Conservation (phyloP, 257 asterid genomes). For the Plantago major region DNA sequence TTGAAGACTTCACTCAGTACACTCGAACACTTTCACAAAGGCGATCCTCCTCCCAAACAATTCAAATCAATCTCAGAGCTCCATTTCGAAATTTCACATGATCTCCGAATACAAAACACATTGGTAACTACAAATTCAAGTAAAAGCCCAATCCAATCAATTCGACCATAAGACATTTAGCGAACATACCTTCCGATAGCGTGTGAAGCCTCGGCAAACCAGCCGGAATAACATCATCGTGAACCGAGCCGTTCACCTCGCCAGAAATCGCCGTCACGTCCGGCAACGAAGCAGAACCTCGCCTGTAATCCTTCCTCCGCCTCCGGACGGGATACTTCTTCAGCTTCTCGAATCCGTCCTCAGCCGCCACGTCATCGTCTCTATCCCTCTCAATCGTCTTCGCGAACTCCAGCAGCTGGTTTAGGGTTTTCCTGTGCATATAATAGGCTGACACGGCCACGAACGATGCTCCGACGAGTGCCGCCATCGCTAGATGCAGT, state of each 20-base stretch:
- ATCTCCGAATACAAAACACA: neutral
- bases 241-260: slow-evolving; percentile 32
- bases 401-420: slow-evolving; percentile 55
- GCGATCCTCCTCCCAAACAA: neutral
- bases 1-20: neutral
- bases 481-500: slow-evolving; percentile 64
- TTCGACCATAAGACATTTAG: neutral
- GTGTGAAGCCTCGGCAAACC: slow-evolving; percentile 61
- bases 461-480: slow-evolving; percentile 59
- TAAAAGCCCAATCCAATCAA: neutral
- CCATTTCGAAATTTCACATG: neutral
- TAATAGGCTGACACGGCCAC: slow-evolving; percentile 65
- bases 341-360: slow-evolving; percentile 27
- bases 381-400: slow-evolving; percentile 47
- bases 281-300: slow-evolving; percentile 42
- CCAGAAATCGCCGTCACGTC: slow-evolving; percentile 40
- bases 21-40: neutral
- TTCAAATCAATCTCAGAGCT: neutral
- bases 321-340: slow-evolving; percentile 24
- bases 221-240: slow-evolving; percentile 45
- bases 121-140: neutral
- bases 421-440: slow-evolving; percentile 61
- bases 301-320: slow-evolving; percentile 37
- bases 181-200: slow-evolving; percentile 43
- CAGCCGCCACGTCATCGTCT: slow-evolving; percentile 22